Conservation (phyloP, 2,329 filamentous ascomycete species). For the Arachnopeziza araneosa region DNA sequence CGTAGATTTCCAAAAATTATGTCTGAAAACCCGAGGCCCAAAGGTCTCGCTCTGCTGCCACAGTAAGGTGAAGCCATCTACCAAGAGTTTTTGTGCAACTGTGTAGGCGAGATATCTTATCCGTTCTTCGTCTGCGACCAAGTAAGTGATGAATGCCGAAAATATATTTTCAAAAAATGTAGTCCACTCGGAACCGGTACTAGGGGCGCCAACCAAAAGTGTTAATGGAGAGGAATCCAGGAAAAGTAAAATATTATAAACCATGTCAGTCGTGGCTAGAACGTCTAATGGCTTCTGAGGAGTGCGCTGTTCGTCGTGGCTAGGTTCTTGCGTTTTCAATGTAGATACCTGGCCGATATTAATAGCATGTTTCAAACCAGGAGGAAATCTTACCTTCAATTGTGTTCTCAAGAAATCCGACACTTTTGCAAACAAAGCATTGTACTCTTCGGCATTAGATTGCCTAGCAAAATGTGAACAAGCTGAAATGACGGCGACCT, state of each 20-base stretch:
- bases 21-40: constrained; percentile 19
- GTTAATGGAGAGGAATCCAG: constrained; percentile 48
- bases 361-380: constrained; percentile 8
- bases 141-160: constrained; percentile 25
- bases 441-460: constrained; percentile 43
- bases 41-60: constrained; percentile 20
- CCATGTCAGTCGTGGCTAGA: constrained; percentile 37
- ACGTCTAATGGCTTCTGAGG: constrained; percentile 38
- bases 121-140: constrained; percentile 29
- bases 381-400: constrained; percentile 43
- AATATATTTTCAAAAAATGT: constrained; percentile 30
- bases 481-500: constrained; percentile 56
- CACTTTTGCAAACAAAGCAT: constrained; percentile 49
- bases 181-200: constrained; percentile 32
- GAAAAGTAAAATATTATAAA: constrained; percentile 51
- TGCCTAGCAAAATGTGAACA: constrained; percentile 58
- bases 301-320: constrained; percentile 34
- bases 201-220: constrained; percentile 39
- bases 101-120: constrained; percentile 27
- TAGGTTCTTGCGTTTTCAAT: constrained; percentile 22
- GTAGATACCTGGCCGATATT: constrained; percentile 17
- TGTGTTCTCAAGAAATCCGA: constrained; percentile 52
- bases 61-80: constrained; percentile 19
- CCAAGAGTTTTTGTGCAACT: constrained; percentile 27
- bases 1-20: constrained; percentile 33